phyloP scores from a whole-genome alignment of 176 grass and related monocot genomes.

The Raddia guianensis region DNA sequence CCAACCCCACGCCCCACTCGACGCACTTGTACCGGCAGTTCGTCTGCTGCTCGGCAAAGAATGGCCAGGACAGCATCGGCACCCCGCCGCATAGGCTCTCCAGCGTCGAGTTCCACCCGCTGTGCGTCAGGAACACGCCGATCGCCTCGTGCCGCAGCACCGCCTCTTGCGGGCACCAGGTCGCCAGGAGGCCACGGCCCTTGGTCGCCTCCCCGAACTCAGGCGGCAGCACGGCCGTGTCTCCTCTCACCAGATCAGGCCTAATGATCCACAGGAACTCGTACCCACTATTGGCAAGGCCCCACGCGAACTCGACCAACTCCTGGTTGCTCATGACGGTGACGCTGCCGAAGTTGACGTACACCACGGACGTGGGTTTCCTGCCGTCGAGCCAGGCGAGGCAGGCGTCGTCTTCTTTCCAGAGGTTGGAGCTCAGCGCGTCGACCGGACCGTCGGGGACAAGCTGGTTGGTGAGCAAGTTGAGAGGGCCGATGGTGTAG shows the following conservation, averaged over 20 bases:
- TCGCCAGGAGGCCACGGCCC: background rate
- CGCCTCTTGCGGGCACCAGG: conserved; percentile 35
- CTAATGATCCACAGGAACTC: conserved; percentile 28
- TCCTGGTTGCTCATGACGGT: background rate
- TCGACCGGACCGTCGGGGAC: conserved; percentile 2
- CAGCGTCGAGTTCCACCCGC: conserved; percentile 41
- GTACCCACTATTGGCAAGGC: background rate
- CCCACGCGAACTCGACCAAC: conserved; percentile 33
- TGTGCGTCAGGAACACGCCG: conserved; percentile 31
- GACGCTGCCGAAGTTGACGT: conserved; percentile 25
- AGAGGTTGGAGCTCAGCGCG: conserved; percentile 6
- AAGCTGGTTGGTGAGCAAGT: background rate
- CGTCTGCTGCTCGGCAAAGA: conserved; percentile 44
- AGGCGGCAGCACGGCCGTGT: background rate
- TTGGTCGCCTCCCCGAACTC: conserved; percentile 22
- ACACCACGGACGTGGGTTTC: background rate
- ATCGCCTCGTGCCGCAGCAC: background rate
- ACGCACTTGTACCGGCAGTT: conserved; percentile 9
- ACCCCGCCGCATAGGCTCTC: conserved; percentile 31
- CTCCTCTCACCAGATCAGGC: conserved; percentile 1
- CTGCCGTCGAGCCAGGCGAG: conserved; percentile 17
- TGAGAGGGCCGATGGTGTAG: background rate
- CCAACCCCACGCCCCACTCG: conserved; percentile 43
- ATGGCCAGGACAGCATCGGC: conserved; percentile 37
- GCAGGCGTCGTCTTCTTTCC: background rate